Conservation (phyloP, 257 asterid genomes). For the Haberlea rhodopensis region DNA sequence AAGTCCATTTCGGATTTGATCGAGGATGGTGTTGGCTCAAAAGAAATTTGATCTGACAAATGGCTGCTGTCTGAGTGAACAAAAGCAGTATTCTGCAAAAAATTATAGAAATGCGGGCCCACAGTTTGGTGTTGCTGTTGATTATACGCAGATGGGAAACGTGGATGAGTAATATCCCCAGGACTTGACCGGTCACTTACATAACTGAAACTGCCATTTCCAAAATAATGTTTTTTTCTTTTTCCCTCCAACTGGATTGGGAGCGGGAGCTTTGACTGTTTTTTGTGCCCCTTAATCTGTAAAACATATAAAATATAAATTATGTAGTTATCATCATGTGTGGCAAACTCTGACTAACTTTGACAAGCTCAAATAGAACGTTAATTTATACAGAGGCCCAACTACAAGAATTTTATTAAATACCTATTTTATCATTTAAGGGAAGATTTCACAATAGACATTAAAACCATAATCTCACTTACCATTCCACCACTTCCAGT, state of each 20-base stretch:
- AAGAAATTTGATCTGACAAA: constrained; percentile 41
- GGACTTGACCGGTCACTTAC: constrained; percentile 37
- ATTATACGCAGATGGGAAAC: constrained; percentile 30
- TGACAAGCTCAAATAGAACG: constrained; percentile 13
- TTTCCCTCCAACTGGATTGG: constrained; percentile 38
- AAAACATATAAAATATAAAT: constrained; percentile 23
- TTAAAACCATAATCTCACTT: constrained; percentile 5
- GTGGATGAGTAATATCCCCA: constrained; percentile 37
- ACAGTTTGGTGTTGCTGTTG: constrained; percentile 34
- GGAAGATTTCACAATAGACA: not conserved
- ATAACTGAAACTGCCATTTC: constrained; percentile 35
- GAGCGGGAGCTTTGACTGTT: constrained; percentile 41
- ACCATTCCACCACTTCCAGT: constrained; percentile 38
- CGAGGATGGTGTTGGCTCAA: constrained; percentile 36
- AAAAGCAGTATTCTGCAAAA: constrained; percentile 38
- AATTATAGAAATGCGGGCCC: constrained; percentile 2
- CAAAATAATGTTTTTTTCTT: constrained; percentile 35
- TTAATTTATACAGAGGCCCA: not conserved
- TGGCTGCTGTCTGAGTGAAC: constrained; percentile 44
- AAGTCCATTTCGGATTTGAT: constrained; percentile 52
- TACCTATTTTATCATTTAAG: not conserved
- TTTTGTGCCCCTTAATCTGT: constrained; percentile 47
- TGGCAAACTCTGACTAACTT: not conserved
- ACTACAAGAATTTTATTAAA: not conserved
- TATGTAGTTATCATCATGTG: constrained; percentile 1